Conservation (phyloP, 495 filamentous ascomycete genomes). For the Neurospora sublineolata region DNA sequence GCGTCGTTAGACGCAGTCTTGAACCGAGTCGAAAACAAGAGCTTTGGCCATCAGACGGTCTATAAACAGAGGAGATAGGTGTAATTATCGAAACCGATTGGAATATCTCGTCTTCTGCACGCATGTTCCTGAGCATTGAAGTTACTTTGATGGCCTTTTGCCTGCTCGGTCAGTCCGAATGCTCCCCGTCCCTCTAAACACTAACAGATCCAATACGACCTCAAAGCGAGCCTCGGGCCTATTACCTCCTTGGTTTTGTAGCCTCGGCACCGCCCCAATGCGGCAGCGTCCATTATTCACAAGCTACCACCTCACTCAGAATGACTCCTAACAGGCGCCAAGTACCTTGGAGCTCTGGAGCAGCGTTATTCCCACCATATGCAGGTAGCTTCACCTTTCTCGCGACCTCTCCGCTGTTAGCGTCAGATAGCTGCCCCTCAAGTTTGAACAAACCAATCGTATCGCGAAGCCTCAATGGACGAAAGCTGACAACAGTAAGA, state of each 20-base stretch:
- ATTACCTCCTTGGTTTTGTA: not conserved
- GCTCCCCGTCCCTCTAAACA: not conserved
- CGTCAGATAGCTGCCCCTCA: not conserved
- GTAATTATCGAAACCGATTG: not conserved
- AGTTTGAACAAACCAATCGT: not conserved
- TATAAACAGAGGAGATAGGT: not conserved
- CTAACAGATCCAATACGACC: not conserved
- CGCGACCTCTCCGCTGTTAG: not conserved
- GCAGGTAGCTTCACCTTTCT: not conserved
- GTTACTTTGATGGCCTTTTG: not conserved
- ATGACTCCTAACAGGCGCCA: not conserved
- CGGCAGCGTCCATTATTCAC: not conserved
- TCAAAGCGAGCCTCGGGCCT: not conserved
- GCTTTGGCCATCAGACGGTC: not conserved
- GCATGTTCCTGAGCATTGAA: not conserved
- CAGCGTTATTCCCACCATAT: not conserved
- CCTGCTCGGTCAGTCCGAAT: not conserved
- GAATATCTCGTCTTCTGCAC: not conserved
- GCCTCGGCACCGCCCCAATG: not conserved
- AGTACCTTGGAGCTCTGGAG: not conserved
- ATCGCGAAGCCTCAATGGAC: not conserved
- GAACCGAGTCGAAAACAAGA: not conserved
- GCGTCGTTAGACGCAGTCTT: not conserved
- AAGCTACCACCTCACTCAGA: not conserved
- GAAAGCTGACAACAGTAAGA: not conserved